These are phyloP conservation scores for Hypoxylon sp. DNA, from an alignment of 2,329 filamentous ascomycete species.

Conservation along the genomic window DNA sequence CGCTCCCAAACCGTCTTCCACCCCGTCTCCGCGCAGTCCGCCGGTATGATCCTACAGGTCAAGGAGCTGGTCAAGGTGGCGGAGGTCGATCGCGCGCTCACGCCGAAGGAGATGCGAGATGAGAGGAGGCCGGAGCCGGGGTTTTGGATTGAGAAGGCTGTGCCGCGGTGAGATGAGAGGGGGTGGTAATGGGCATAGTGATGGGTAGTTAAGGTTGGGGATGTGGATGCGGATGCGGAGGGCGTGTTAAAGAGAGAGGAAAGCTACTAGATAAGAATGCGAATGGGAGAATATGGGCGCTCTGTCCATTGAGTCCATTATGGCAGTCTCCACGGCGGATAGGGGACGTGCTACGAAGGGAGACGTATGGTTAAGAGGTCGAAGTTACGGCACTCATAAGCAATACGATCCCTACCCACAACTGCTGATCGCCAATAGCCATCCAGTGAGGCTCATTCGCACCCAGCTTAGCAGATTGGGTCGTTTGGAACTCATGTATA, in stretches of 20 bases:
- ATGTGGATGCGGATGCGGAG: too few species aligned
- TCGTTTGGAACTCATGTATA: constrained; percentile 8
- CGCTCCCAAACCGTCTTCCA: constrained; percentile 92
- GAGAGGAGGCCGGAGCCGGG: constrained; percentile 82
- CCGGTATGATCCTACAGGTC: constrained; percentile 92
- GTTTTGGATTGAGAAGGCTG: constrained; percentile 80
- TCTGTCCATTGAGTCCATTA: neutral
- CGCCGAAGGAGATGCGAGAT: constrained; percentile 77
- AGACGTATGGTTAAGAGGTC: neutral
- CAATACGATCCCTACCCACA: neutral
- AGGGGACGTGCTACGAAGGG: neutral
- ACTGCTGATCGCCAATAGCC: neutral
- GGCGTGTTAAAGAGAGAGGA: too few species aligned
- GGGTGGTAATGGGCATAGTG: neutral
- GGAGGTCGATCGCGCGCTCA: constrained; percentile 79
- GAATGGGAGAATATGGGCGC: neutral
- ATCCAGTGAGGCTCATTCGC: neutral
- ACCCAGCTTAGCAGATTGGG: neutral
- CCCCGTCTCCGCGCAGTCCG: constrained; percentile 83
- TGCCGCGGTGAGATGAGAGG: constrained; percentile 52
- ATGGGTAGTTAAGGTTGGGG: neutral
- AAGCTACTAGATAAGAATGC: neutral
- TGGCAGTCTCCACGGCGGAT: neutral
- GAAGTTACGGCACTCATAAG: neutral
- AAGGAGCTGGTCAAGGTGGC: constrained; percentile 90